Evolutionary conservation across 2,329 filamentous ascomycete species (phyloP).

Genomic region (Coccinonectria pachysandricola): DNA sequence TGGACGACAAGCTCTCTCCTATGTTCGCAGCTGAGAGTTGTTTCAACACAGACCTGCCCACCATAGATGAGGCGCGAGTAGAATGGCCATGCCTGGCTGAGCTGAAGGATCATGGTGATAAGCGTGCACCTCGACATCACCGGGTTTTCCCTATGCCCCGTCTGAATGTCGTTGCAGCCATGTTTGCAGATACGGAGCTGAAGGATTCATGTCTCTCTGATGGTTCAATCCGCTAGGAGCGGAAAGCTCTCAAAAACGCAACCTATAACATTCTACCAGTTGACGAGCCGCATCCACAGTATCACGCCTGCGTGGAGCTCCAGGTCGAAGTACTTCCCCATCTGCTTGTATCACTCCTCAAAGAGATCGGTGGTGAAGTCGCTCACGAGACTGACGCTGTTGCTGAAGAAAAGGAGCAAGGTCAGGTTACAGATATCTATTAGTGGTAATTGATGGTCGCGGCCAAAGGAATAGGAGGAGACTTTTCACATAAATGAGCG

Average conservation of each 20-base stretch:
- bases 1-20: constrained; percentile 21
- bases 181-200: constrained; percentile 2
- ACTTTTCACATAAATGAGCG: too few relatives aligned
- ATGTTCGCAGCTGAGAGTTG: constrained; percentile 24
- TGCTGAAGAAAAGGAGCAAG: too few relatives aligned
- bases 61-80: constrained; percentile 8
- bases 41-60: constrained; percentile 19
- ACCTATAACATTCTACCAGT: constrained; percentile 14
- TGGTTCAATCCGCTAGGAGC: constrained; percentile 16
- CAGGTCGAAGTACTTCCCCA: constrained; percentile 5
- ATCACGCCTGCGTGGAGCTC: constrained; percentile 3
- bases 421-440: too few relatives aligned
- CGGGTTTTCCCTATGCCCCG: constrained; percentile 25
- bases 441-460: too few relatives aligned
- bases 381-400: too few relatives aligned
- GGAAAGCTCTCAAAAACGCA: constrained; percentile 15
- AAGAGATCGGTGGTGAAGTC: too few relatives aligned
- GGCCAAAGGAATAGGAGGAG: too few relatives aligned
- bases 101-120: constrained; percentile 27
- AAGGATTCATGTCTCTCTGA: constrained; percentile 12
- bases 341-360: too few relatives aligned
- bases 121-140: constrained; percentile 12
- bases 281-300: constrained; percentile 1
- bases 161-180: constrained; percentile 11
- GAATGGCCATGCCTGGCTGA: constrained; percentile 27